Evolutionary conservation across 2,329 filamentous ascomycete genomes (phyloP).

Genomic region (Nakataea oryzae): DNA sequence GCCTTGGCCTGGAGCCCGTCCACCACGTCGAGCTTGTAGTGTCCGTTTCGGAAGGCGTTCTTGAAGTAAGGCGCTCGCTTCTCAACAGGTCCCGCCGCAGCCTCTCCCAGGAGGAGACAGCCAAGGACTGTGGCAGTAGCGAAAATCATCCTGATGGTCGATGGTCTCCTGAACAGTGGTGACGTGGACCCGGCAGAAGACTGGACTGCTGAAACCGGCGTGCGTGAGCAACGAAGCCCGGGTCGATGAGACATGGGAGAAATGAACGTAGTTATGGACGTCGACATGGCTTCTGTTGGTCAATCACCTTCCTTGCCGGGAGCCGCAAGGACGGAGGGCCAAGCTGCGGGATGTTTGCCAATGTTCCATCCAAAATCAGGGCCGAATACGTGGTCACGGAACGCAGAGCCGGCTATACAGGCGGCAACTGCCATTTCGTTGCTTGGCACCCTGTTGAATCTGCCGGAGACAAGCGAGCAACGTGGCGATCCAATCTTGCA

Average conservation of each 20-base stretch:
- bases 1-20: conserved; percentile 16
- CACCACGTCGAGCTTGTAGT: conserved; percentile 16
- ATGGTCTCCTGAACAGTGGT: too few species aligned
- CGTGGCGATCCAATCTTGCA: background rate
- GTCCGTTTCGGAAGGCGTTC: conserved; percentile 11
- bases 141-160: background rate
- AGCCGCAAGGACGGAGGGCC: background rate
- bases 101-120: background rate
- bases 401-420: background rate
- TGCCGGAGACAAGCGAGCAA: background rate
- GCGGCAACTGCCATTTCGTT: background rate
- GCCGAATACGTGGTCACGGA: background rate
- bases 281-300: background rate
- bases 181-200: background rate
- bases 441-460: background rate
- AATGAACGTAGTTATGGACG: background rate
- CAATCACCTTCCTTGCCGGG: background rate
- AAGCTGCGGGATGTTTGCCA: background rate
- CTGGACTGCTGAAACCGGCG: background rate
- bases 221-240: too few species aligned
- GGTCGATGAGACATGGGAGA: background rate
- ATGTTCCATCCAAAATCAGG: background rate
- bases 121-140: background rate
- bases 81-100: background rate
- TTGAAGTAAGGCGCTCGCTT: conserved; percentile 1